These are phyloP conservation scores for Geotrichum restrictum DNA, from an alignment of 1,139 yeast genomes.

Conservation along the genomic window DNA sequence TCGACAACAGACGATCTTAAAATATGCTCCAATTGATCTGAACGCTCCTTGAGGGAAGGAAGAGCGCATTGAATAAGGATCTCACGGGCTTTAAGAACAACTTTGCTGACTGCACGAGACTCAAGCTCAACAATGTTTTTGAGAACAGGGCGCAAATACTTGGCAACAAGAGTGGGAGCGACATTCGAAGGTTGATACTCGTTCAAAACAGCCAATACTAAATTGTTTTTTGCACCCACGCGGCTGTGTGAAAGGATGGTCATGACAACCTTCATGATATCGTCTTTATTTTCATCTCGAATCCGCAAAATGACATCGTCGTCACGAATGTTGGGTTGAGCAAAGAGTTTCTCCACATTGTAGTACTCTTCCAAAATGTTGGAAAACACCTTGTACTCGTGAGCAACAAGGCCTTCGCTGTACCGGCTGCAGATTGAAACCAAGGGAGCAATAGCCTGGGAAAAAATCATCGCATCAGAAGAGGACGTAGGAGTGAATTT, in stretches of 20 bases:
- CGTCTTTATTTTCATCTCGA: conserved; percentile 81
- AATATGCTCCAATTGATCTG: conserved; percentile 95
- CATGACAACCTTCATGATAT: conserved; percentile 66
- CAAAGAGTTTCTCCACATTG: conserved; percentile 71
- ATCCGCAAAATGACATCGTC: conserved; percentile 74
- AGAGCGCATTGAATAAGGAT: conserved; percentile 91
- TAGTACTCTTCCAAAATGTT: conserved; percentile 66
- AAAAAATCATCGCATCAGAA: conserved; percentile 43
- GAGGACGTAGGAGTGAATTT: conserved; percentile 52
- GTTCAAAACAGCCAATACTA: conserved; percentile 77
- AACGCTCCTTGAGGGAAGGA: conserved; percentile 93
- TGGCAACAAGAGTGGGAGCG: conserved; percentile 63
- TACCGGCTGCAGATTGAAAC: conserved; percentile 66
- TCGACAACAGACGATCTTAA: conserved; percentile 87
- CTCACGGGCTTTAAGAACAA: conserved; percentile 91
- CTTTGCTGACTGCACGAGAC: conserved; percentile 88
- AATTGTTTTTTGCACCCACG: conserved; percentile 87
- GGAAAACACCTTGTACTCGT: conserved; percentile 75
- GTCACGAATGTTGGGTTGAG: conserved; percentile 70
- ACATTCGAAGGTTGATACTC: conserved; percentile 58
- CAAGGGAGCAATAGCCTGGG: conserved; percentile 66
- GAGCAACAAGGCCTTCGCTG: conserved; percentile 71
- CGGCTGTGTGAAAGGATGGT: conserved; percentile 85
- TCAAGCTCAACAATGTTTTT: conserved; percentile 81
- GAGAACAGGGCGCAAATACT: conserved; percentile 64